Base-by-base conservation (phyloP, 495 filamentous ascomycete species). In the Geopyxis carbonaria region DNA sequence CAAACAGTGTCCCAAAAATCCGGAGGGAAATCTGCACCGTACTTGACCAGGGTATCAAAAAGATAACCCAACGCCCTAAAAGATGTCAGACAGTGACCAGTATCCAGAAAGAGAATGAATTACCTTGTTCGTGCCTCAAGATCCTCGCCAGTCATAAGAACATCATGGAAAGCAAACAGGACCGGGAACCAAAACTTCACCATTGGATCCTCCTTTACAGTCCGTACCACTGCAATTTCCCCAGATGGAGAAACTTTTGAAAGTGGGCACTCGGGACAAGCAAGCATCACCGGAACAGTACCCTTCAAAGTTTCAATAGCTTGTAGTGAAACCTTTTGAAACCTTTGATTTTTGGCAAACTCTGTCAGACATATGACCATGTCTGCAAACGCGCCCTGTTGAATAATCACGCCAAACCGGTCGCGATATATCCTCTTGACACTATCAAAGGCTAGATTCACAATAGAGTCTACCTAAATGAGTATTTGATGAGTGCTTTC, bases 1-100 rank as follows among this genome's bases (percentile, higher is more conserved):
- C 89, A 99, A 16, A 99, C 71, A 7, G 86, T 93, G 53, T 99
- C 89, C 89, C 89, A 99, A 53, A 99, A 99, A 31, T 92, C 83
- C 0, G 75, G 64, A 2, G 89, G 85, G 53, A 93, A 99, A 48
- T 83, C 79, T 16, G 82, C 80, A 31, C 91, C 89, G 45, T 95
- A 84, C 28, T 74, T 70, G 29, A 89, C 78, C 3, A 99, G 65
- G 0, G 81, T 82, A 29, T 95, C 87, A 44, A 99, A 99, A 35
- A 99, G 78, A 57, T 95, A 95, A 39, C 80, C 87, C 31, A 94
- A 70, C 3, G 89, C 89, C 45, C 38, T 39, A 18, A 5, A 6
- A 27, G 7, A 28, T 28, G 13, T 7, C 13, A 7, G 13, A 13
- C 7, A 6, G 36, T 27, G 5, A 27, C n/a, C 36, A 28, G 18